These are phyloP conservation scores for Penicillium expansum DNA, from an alignment of 2,329 filamentous ascomycete species.

Conservation along the genomic window DNA sequence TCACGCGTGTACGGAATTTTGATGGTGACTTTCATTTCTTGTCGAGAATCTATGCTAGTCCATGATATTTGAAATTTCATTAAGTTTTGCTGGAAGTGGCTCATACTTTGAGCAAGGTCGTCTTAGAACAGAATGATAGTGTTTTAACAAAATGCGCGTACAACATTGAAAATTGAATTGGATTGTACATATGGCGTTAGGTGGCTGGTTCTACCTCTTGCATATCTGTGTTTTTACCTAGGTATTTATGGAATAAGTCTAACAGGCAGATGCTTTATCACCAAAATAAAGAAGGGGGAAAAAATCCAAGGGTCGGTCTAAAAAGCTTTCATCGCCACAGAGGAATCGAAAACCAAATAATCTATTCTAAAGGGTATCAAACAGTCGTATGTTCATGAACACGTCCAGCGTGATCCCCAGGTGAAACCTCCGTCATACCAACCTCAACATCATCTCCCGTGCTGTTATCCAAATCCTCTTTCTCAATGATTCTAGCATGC, in stretches of 20 bases:
- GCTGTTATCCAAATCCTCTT: constrained; percentile 13
- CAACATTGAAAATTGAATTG: no score
- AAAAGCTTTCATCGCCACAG: no score
- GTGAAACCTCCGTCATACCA: constrained; percentile 7
- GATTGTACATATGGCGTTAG: neutral
- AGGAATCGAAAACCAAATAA: neutral
- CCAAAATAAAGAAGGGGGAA: neutral
- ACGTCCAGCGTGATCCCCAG: constrained; percentile 3
- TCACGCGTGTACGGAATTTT: neutral
- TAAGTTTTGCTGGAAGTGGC: neutral
- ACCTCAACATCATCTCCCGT: constrained; percentile 6
- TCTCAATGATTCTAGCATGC: constrained; percentile 22
- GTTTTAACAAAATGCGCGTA: neutral
- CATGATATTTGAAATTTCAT: neutral
- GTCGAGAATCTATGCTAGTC: neutral
- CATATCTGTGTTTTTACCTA: neutral
- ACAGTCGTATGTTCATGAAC: neutral
- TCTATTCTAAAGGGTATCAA: constrained; percentile 1
- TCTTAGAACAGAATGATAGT: neutral
- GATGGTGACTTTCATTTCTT: neutral
- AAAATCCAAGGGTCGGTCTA: neutral
- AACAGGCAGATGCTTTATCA: neutral
- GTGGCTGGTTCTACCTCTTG: neutral
- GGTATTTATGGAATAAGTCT: neutral
- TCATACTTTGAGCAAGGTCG: neutral